Evolutionary conservation across 139 green algal genomes (phyloP), one percentile per base, ranked within the genome.

Genomic region (Chlamydomonas sphaeroides): DNA sequence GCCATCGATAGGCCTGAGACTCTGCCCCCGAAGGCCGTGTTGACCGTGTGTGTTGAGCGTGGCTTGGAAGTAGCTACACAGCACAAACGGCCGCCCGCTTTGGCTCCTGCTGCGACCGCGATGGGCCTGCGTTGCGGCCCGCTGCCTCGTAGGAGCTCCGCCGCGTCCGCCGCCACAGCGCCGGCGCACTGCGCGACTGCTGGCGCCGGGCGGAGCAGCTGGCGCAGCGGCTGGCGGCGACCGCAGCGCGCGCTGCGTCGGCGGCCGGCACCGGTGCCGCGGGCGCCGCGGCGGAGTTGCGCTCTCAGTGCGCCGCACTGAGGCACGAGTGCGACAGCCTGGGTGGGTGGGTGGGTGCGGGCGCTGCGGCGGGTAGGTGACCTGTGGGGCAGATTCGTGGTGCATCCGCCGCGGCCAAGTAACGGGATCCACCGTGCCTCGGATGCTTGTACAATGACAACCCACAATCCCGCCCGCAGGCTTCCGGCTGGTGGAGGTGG

Each of bases 261-360:
- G 68, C 41, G 42, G 26, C 28, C 25, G 38, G 38, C 30, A 41
- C 28, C 49, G 36, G 2, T 68, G 33, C 17, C 25, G 66, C 25
- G 56, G 25, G 6, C 18, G 56, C 57, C 28, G 76, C 63, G 32
- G 65, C 49, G 35, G 45, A 23, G 35, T 49, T 84, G 45, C 25
- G 57, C 1, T 28, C 65, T 33, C 35, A 76, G 65, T 84, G 77
- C 65, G 3, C 5, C 1, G 48, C n/a, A 10, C 49, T 84, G 48
- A 45, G 77, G 1, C 0, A 2, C 26, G 77, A 84, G 65, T 84
- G 77, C 48, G 77, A 84, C 25, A 48, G 42, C 2, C 57, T 84
- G 1, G 77, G 77, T 84, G 77, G 8, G 77, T 28, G 33, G 7
- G 62, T 39, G 14, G 3, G 28, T 48, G 5, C 28, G 30, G n/a